A percentile compares a stretch with the other conserved stretches of the same genome.
phyloP scores from a whole-genome alignment of 352 stramenopile genomes.

The Phytophthora sojae region DNA sequence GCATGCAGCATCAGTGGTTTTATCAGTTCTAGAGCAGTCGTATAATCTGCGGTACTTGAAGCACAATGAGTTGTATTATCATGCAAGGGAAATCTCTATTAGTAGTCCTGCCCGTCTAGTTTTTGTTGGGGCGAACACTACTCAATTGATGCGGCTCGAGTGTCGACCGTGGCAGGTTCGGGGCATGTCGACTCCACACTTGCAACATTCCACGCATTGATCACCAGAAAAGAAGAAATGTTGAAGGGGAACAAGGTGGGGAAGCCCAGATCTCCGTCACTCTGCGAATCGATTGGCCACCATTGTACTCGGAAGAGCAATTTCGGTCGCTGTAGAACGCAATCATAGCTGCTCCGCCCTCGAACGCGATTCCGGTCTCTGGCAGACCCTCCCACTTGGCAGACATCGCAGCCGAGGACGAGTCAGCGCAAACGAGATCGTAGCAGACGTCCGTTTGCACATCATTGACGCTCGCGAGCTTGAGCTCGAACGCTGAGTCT shows the following conservation, averaged over 20 bases:
- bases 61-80: neutral
- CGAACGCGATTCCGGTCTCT: neutral
- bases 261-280: neutral
- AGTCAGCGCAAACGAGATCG: neutral
- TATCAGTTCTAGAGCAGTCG: no score
- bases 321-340: neutral
- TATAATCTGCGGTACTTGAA: neutral
- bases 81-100: neutral
- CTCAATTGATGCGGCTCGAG: neutral
- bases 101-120: neutral
- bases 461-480: neutral
- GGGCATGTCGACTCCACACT: neutral
- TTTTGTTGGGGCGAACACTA: neutral
- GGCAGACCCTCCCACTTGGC: neutral
- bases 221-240: conserved; percentile 1
- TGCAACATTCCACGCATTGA: neutral
- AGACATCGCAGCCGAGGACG: neutral
- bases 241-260: neutral
- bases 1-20: no score
- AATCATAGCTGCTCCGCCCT: neutral
- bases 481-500: neutral
- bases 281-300: neutral
- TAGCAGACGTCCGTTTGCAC: neutral
- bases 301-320: neutral
- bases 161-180: neutral